Conservation (phyloP, 257 asterid genomes). For the Ilex asprella region DNA sequence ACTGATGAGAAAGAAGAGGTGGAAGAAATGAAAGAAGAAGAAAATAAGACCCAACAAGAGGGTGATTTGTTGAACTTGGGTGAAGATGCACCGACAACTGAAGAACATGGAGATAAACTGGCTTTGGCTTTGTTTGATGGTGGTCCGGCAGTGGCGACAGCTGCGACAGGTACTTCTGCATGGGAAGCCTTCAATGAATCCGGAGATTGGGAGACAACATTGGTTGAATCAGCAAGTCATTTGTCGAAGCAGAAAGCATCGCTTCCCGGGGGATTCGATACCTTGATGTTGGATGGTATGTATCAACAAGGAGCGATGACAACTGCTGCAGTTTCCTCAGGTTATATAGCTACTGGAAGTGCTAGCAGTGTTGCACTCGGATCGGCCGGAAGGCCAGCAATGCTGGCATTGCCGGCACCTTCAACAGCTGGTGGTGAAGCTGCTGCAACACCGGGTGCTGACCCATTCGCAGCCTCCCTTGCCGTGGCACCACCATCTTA, state of each 20-base stretch:
- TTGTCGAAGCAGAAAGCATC: conserved; percentile 57
- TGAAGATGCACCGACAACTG: conserved; percentile 42
- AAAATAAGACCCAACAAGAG: conserved; percentile 21
- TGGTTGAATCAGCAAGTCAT: conserved; percentile 70
- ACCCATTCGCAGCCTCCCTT: conserved; percentile 61
- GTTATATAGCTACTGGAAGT: conserved; percentile 63
- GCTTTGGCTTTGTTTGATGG: conserved; percentile 84
- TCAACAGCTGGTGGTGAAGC: conserved; percentile 33
- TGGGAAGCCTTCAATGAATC: conserved; percentile 83
- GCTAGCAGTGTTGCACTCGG: conserved; percentile 81
- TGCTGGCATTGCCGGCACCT: conserved; percentile 85
- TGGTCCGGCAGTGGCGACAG: conserved; percentile 21
- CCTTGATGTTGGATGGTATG: conserved; percentile 74
- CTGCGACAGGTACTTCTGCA: conserved; percentile 33
- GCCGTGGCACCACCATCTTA: conserved; percentile 69
- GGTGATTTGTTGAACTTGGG: conserved; percentile 77
- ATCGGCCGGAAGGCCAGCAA: conserved; percentile 75
- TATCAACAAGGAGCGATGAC: conserved; percentile 62
- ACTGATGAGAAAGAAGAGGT: conserved; percentile 10
- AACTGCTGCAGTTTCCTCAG: conserved; percentile 58
- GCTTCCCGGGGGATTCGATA: conserved; percentile 59
- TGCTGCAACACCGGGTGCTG: conserved; percentile 11
- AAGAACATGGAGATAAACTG: conserved; percentile 54
- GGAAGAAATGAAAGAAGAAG: conserved; percentile 11
- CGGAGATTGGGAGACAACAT: conserved; percentile 81